These are phyloP conservation scores for Chamaecyparis obtusa DNA, from an alignment of 75 land plant species.

Conservation along the genomic window DNA sequence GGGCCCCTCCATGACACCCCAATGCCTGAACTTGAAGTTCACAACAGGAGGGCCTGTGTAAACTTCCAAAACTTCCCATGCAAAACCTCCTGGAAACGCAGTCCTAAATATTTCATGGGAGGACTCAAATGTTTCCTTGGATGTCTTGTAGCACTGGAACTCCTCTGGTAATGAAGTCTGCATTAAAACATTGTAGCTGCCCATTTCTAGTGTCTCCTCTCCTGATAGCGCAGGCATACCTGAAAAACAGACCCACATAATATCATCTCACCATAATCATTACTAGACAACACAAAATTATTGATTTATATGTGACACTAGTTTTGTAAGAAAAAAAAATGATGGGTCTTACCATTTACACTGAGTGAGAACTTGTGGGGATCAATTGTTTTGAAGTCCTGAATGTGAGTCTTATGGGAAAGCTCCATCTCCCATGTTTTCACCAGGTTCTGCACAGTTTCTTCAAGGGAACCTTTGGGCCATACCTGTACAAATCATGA, in stretches of 20 bases:
- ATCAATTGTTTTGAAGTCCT: no score
- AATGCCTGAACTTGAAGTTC: constrained; percentile 82
- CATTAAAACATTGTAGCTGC: constrained; percentile 62
- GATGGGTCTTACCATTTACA: no score
- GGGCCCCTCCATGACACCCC: constrained; percentile 84
- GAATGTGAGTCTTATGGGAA: no score
- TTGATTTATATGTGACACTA: no score
- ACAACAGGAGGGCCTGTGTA: constrained; percentile 72
- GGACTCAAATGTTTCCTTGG: constrained; percentile 53
- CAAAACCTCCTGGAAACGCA: constrained; percentile 66
- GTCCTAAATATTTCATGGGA: constrained; percentile 52
- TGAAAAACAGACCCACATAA: constrained; percentile 4
- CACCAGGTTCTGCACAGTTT: no score
- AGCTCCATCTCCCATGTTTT: no score
- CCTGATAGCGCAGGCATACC: constrained; percentile 35
- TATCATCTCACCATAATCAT: no score
- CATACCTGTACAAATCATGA: no score
- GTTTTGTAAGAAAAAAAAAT: no score
- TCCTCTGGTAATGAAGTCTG: constrained; percentile 49
- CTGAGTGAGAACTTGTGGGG: no score
- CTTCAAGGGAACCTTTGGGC: no score
- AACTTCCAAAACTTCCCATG: constrained; percentile 66
- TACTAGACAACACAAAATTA: no score
- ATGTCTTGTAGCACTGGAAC: constrained; percentile 41
- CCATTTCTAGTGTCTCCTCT: constrained; percentile 34